Evolutionary conservation across 2,329 filamentous ascomycete species (phyloP), one percentile per base, ranked within the genome.

Genomic region (Rhynchosporium agropyri): DNA sequence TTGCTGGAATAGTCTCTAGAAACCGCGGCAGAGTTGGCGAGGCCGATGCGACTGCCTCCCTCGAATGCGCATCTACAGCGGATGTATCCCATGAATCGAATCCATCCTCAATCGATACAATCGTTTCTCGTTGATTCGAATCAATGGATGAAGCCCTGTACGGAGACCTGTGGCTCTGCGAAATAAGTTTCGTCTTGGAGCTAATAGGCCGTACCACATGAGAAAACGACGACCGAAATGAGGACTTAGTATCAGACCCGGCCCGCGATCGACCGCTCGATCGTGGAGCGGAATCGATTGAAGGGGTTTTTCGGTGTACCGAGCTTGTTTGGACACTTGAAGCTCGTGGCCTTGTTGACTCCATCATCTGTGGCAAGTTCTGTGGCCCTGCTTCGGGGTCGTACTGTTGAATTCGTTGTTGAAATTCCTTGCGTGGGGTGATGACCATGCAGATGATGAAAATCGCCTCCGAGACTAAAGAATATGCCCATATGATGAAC

Each of bases 21-120:
- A 83, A 82, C 36, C 60, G 79, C 77, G 12, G 79, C 71, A 63
- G 69, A 3, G 64, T 69, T 45, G 71, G 69, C 20, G 71, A 72
- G 38, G 63, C 79, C 38, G 80, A 79, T 61, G 10, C 83, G 58
- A 86, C 81, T 2, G 81, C 80, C 68, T 87, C 83, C 33, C 85
- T 81, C 68, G 81, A 83, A 67, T 87, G 83, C 2, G 83, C 77
- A 68, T 89, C 87, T 2, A 91, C 86, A 0, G 81, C 79, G 0
- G 87, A 89, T 0, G 87, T 90, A 70, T 92, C 89, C 89, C 89
- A 92, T 2, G 83, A 86, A 69, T 91, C 89, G 70, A 92, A 91
- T 1, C 84, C 84, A 65, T 89, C 87, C n/a, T 84, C 82, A 33
- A 66, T 62, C 15, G 13, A 73, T 29, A 65, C 45, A 29, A 50